Evolutionary conservation across 352 stramenopile genomes (phyloP).

Genomic region (Phytophthora ramorum): DNA sequence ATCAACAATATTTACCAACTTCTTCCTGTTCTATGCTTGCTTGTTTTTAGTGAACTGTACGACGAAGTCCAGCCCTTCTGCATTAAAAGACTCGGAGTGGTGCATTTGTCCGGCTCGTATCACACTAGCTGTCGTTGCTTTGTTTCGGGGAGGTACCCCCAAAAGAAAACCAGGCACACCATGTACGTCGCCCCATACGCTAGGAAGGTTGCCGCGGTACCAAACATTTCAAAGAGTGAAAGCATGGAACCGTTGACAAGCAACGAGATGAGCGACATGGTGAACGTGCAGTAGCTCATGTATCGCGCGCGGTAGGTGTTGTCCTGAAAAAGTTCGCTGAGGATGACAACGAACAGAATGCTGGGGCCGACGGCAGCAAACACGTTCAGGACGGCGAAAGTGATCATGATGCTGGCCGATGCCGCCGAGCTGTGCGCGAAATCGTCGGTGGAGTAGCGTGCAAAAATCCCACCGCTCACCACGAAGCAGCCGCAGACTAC

Average conservation of each 20-base stretch:
- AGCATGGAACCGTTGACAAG: slow-evolving; percentile 86
- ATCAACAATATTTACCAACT: slow-evolving; percentile 43
- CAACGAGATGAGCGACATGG: slow-evolving; percentile 88
- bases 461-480: slow-evolving; percentile 72
- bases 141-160: slow-evolving; percentile 73
- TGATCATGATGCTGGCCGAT: slow-evolving; percentile 64
- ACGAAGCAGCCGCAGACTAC: slow-evolving; percentile 78
- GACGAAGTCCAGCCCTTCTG: background rate
- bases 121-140: slow-evolving; percentile 80
- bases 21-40: background rate
- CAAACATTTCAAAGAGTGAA: slow-evolving; percentile 73
- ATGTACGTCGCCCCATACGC: slow-evolving; percentile 74
- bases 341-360: slow-evolving; percentile 86
- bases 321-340: slow-evolving; percentile 87
- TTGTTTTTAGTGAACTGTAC: background rate
- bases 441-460: slow-evolving; percentile 68
- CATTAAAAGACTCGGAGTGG: background rate
- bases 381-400: slow-evolving; percentile 78
- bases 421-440: slow-evolving; percentile 52
- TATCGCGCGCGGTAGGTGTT: slow-evolving; percentile 81
- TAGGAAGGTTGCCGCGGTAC: slow-evolving; percentile 71
- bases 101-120: slow-evolving; percentile 8
- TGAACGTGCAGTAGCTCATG: slow-evolving; percentile 92
- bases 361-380: slow-evolving; percentile 78
- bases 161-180: slow-evolving; percentile 76